Evolutionary conservation across 1,284 basidiomycete genomes (phyloP).

Genomic region (Tilletia indica): DNA sequence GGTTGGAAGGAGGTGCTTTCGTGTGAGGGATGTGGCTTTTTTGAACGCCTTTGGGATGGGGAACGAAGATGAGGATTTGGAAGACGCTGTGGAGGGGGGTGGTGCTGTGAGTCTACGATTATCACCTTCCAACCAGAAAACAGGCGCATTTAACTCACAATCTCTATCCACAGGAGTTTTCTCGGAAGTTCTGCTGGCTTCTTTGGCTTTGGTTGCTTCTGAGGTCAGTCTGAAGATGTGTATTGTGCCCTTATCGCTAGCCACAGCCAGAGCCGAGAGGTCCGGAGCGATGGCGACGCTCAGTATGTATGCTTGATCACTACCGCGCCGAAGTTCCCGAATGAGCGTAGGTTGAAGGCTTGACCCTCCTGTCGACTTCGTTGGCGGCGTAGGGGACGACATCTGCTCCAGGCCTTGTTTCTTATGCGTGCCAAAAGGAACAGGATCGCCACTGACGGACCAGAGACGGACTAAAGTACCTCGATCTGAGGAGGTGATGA

Average conservation of each 20-base stretch:
- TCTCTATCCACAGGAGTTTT: neutral
- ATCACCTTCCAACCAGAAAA: neutral
- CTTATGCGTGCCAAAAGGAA: neutral
- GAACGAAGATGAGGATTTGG: conserved; percentile 1
- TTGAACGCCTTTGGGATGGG: conserved; percentile 19
- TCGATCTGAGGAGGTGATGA: conserved; percentile 41
- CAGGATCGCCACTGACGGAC: conserved; percentile 27
- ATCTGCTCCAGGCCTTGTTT: neutral
- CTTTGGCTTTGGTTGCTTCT: neutral
- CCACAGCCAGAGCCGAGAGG: conserved; percentile 34
- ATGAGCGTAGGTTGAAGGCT: conserved; percentile 25
- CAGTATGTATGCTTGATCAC: conserved; percentile 40
- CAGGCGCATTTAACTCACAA: too few relatives aligned
- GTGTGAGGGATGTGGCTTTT: neutral
- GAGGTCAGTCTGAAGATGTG: conserved; percentile 40
- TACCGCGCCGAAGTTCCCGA: conserved; percentile 43
- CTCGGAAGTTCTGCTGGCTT: neutral
- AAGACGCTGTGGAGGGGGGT: neutral
- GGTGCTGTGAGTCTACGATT: neutral
- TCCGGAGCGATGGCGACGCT: conserved; percentile 45
- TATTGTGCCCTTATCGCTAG: conserved; percentile 49
- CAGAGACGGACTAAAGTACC: conserved; percentile 46
- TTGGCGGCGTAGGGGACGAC: neutral
- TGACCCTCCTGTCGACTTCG: neutral
- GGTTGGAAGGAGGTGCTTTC: neutral